Conservation (phyloP, 2,329 filamentous ascomycete species). For the Neophaeococcomyces aloes region DNA sequence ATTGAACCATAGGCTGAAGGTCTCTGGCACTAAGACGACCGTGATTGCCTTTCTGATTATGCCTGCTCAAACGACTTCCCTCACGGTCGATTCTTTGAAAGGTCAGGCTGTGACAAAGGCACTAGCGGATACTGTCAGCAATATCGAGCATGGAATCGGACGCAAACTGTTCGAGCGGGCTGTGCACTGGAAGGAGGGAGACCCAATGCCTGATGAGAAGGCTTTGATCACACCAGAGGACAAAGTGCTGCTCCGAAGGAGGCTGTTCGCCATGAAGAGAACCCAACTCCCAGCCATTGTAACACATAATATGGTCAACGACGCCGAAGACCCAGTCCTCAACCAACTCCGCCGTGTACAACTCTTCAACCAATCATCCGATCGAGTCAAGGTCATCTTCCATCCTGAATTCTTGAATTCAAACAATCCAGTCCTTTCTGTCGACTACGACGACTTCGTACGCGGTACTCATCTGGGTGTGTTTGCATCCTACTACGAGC, state of each 20-base stretch:
- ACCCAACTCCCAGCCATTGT: constrained; percentile 85
- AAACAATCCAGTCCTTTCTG: constrained; percentile 81
- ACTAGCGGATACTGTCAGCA: constrained; percentile 79
- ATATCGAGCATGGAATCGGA: constrained; percentile 86
- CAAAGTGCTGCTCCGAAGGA: constrained; percentile 78
- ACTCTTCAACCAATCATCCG: constrained; percentile 88
- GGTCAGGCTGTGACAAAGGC: constrained; percentile 97
- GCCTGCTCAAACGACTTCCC: constrained; percentile 88
- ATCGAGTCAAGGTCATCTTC: constrained; percentile 96
- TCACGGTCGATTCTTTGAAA: constrained; percentile 91
- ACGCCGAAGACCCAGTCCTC: constrained; percentile 82
- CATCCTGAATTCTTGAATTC: constrained; percentile 97
- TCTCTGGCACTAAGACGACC: constrained; percentile 73
- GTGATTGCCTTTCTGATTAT: constrained; percentile 98
- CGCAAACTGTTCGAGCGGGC: constrained; percentile 91
- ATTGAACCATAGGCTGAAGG: constrained; percentile 86
- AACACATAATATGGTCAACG: constrained; percentile 97
- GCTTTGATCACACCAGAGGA: constrained; percentile 87
- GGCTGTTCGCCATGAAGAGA: constrained; percentile 94
- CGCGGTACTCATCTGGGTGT: constrained; percentile 91
- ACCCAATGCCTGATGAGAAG: constrained; percentile 89
- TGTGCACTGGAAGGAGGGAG: constrained; percentile 89
- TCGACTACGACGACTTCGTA: constrained; percentile 98
- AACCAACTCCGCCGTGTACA: constrained; percentile 94
- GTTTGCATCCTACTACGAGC: constrained; percentile 97